These are phyloP conservation scores for Scheffersomyces quercinus DNA, from an alignment of 1,139 yeast genomes.

Conservation along the genomic window DNA sequence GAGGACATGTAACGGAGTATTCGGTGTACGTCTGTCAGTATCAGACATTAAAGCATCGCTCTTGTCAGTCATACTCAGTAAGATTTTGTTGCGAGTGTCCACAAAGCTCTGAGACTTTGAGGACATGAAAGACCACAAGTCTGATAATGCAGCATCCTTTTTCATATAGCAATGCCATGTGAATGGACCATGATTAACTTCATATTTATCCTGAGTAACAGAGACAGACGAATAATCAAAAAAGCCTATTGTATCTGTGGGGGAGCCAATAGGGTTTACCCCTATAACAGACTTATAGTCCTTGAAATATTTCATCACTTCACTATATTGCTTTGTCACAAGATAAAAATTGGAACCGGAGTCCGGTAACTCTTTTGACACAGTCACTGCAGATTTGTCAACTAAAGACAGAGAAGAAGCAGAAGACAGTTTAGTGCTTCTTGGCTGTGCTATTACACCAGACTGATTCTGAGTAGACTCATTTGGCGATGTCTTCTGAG, in stretches of 20 bases:
- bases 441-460: too few species aligned
- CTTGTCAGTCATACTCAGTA: slow-evolving; percentile 11
- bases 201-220: slow-evolving; percentile 28
- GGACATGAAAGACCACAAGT: slow-evolving; percentile 33
- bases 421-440: too few species aligned
- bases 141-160: slow-evolving; percentile 46
- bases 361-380: too few species aligned
- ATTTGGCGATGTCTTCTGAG: too few species aligned
- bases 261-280: slow-evolving; percentile 5
- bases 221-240: not conserved
- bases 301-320: not conserved
- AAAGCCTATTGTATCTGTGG: not conserved
- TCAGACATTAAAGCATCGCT: slow-evolving; percentile 9
- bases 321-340: not conserved
- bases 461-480: too few species aligned
- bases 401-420: too few species aligned
- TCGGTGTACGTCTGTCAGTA: too few species aligned
- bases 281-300: slow-evolving; percentile 6
- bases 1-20: not conserved
- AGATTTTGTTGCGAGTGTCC: not conserved
- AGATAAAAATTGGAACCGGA: not conserved
- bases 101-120: not conserved
- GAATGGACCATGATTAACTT: slow-evolving; percentile 49
- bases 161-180: slow-evolving; percentile 49
- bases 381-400: too few species aligned